Evolutionary conservation across 1,284 basidiomycete genomes (phyloP), one percentile per base, ranked within the genome.

Genomic region (Schizophyllum amplum): DNA sequence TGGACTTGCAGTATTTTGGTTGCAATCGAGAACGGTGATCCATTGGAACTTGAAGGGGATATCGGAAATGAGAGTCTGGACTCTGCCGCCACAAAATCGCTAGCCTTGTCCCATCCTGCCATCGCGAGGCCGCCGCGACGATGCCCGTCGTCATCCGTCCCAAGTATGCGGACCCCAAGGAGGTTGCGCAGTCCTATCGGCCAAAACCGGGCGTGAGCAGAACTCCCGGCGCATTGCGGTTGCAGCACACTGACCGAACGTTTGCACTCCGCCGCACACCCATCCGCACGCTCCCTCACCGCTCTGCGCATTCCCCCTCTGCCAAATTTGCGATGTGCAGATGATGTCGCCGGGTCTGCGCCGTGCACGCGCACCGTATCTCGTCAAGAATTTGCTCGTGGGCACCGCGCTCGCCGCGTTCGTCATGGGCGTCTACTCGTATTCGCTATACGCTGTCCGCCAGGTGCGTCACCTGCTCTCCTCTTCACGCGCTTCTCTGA

Each of bases 391-490:
- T 70, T 80, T 86, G 15, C 57, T 96, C 51, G 92, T 90, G 0
- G 95, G 94, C 4, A 62, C 84, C 47, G 68, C 77, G 3, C 81
- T 98, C 57, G 78, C 84, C 49, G 78, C 80, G 1, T 96, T 98
- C 69, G 85, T 84, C 25, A 80, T 84, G n/a, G 85, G 86, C 51
- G 86, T 97, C 17, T 98, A 94, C 83, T 80, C 84, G 7, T 98
- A 98, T 72, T 95, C 94, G 15, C 95, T 98, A 68, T 82, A 84
- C 48, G 93, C 94, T 11, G 94, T 97, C 58, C 92, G 90, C 69
- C 94, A 97, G 68, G 33, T 42, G 33, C 33, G 33, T 42, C 17
- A 3, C 3, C 2, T 42, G 17, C 33, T 42, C 33, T 9, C 11
- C 7, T 3, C 3, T 9, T 9, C 33, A 13, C 3, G 17, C 33